phyloP scores from a whole-genome alignment of 1,284 basidiomycete species.

The Porodaedalea pini region DNA sequence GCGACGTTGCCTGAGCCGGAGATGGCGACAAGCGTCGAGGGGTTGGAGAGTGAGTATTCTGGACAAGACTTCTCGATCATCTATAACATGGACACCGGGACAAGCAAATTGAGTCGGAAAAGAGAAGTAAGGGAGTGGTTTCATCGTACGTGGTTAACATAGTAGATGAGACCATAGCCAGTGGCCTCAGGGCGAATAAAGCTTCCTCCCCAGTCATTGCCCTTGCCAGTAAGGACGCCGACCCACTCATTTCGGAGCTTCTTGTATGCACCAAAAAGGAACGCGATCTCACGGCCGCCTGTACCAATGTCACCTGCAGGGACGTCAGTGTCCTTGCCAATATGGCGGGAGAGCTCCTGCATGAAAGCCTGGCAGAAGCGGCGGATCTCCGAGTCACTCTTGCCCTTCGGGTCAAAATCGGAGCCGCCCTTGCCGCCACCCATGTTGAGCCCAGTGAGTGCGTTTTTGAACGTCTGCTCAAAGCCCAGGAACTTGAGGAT shows the following conservation, averaged over 20 bases:
- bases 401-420: slow-evolving; percentile 83
- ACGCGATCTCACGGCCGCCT: slow-evolving; percentile 70
- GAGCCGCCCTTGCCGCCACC: slow-evolving; percentile 72
- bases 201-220: slow-evolving; percentile 69
- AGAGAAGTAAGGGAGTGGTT: not conserved
- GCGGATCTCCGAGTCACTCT: slow-evolving; percentile 73
- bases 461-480: slow-evolving; percentile 84
- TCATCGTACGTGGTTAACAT: slow-evolving; percentile 61
- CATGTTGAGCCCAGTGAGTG: slow-evolving; percentile 75
- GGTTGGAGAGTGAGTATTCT: slow-evolving; percentile 41
- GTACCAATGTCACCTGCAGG: slow-evolving; percentile 76
- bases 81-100: slow-evolving; percentile 28
- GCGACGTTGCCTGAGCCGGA: slow-evolving; percentile 75
- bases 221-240: slow-evolving; percentile 79
- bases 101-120: slow-evolving; percentile 2
- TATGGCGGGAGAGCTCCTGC: slow-evolving; percentile 69
- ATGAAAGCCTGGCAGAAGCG: slow-evolving; percentile 72
- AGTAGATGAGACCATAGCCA: slow-evolving; percentile 79
- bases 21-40: slow-evolving; percentile 58
- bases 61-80: slow-evolving; percentile 52
- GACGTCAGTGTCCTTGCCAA: slow-evolving; percentile 74
- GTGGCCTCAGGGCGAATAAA: slow-evolving; percentile 73
- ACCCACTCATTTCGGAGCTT: slow-evolving; percentile 72
- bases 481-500: slow-evolving; percentile 87
- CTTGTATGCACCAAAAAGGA: slow-evolving; percentile 75